These are phyloP conservation scores for Claviceps maximensis DNA, from an alignment of 2,329 filamentous ascomycete species.

Conservation along the genomic window DNA sequence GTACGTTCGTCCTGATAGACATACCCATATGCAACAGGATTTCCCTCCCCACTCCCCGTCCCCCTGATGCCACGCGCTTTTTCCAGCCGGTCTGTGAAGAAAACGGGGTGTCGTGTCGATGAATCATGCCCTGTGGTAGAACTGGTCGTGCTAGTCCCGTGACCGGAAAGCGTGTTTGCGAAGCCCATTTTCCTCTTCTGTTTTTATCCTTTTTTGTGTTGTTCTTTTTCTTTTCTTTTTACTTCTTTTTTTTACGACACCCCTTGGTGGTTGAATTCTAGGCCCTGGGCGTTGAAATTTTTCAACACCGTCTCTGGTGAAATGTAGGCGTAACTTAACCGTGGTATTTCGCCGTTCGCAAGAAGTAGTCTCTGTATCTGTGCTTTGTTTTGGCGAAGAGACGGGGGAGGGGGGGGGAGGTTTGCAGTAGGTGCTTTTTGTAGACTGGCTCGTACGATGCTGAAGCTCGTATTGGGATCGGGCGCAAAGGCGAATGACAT, in stretches of 20 bases:
- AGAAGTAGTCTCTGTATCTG: too few relatives aligned
- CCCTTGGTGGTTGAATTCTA: too few relatives aligned
- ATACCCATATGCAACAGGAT: slow-evolving; percentile 47
- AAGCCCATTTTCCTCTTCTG: neutral
- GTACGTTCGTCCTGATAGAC: slow-evolving; percentile 34
- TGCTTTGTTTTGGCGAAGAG: too few relatives aligned
- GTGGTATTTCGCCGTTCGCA: too few relatives aligned
- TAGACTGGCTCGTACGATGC: neutral
- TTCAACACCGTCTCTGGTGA: too few relatives aligned
- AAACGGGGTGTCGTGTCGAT: slow-evolving; percentile 57
- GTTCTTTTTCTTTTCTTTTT: neutral
- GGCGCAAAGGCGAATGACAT: too few relatives aligned
- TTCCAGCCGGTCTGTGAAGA: slow-evolving; percentile 54
- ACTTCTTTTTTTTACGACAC: too few relatives aligned
- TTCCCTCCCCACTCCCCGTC: slow-evolving; percentile 14
- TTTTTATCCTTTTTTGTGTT: neutral
- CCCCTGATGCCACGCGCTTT: slow-evolving; percentile 32
- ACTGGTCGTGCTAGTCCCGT: slow-evolving; percentile 6
- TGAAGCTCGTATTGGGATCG: too few relatives aligned
- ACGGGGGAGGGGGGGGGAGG: too few relatives aligned
- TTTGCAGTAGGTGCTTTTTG: neutral
- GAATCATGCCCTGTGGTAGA: slow-evolving; percentile 38
- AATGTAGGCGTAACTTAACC: too few relatives aligned
- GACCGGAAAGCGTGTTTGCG: neutral
- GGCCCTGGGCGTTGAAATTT: too few relatives aligned